Evolutionary conservation across 163 green algal genomes (phyloP).

Genomic region (Smithsoniella earleae): DNA sequence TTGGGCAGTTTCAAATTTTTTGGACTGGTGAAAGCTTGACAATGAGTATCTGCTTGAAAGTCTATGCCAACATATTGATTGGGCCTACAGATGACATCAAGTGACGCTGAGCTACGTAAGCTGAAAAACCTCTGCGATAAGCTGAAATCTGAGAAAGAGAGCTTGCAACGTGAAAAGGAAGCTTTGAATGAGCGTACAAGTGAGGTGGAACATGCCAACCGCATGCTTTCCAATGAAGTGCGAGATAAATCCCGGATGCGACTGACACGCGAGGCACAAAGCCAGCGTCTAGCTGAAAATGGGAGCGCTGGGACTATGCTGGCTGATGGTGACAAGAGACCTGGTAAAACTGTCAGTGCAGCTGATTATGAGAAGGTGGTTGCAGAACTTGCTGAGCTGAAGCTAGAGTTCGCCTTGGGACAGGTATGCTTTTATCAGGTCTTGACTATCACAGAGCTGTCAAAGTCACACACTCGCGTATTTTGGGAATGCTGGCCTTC

Average conservation of each 20-base stretch:
- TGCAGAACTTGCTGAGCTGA: slow-evolving; percentile 14
- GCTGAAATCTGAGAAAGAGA: slow-evolving; percentile 9
- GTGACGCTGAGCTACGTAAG: background rate
- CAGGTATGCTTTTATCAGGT: background rate
- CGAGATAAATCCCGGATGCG: too few species aligned
- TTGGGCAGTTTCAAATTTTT: too few species aligned
- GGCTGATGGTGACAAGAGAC: background rate
- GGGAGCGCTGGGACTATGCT: background rate
- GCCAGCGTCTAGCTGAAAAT: too few species aligned
- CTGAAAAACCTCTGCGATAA: background rate
- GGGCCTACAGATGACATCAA: background rate
- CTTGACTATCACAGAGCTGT: background rate
- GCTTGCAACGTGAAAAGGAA: background rate
- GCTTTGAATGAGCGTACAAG: background rate
- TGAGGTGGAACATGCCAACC: slow-evolving; percentile 16
- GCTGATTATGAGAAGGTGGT: slow-evolving; percentile 7
- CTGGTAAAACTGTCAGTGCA: background rate
- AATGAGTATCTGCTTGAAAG: too few species aligned
- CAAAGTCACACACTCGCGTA: background rate
- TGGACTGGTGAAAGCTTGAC: too few species aligned
- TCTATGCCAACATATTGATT: too few species aligned
- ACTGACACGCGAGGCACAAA: too few species aligned
- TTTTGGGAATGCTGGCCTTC: too few species aligned
- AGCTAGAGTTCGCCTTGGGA: slow-evolving; percentile 20
- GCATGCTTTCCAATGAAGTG: slow-evolving; percentile 1